A percentile compares a stretch with the other conserved stretches of the same genome.
Evolutionary conservation across 1,139 yeast species (phyloP).

Genomic region (Diutina ranongensis): DNA sequence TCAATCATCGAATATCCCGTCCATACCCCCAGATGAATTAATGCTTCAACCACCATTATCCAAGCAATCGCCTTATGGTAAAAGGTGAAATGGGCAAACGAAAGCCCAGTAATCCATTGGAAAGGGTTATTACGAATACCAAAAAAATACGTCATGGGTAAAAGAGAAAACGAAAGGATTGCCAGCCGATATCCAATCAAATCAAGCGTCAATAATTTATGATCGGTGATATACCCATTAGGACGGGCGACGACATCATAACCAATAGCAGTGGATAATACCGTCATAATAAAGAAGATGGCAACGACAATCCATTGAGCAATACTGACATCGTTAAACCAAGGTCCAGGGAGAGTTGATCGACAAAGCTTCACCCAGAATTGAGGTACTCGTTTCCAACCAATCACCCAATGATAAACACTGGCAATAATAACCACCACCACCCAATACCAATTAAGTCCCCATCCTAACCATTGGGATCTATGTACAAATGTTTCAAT

Average conservation of each 20-base stretch:
- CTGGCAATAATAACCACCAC: conserved; percentile 8
- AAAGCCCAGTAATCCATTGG: conserved; percentile 10
- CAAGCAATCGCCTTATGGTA: conserved; percentile 10
- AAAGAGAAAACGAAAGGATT: conserved; percentile 10
- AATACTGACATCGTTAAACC: conserved; percentile 8
- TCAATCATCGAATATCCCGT: conserved; percentile 10
- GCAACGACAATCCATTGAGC: conserved; percentile 8
- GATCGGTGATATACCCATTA: conserved; percentile 9
- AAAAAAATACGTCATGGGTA: conserved; percentile 10
- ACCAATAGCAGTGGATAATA: conserved; percentile 10
- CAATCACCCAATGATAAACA: conserved; percentile 8
- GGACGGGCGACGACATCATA: conserved; percentile 10
- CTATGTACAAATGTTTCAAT: conserved; percentile 11
- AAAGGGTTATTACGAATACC: conserved; percentile 12
- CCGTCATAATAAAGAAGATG: conserved; percentile 8
- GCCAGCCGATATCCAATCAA: conserved; percentile 11
- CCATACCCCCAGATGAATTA: conserved; percentile 11
- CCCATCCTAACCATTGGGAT: conserved; percentile 12
- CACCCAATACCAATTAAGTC: conserved; percentile 10
- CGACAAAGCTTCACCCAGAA: conserved; percentile 8
- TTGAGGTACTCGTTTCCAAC: conserved; percentile 8
- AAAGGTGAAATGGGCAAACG: conserved; percentile 9
- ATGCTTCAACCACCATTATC: conserved; percentile 10
- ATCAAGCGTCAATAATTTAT: conserved; percentile 10
- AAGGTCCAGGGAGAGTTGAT: conserved; percentile 7